Base-by-base conservation (phyloP, 2,329 filamentous ascomycete species). In the Colletotrichum higginsianum region DNA sequence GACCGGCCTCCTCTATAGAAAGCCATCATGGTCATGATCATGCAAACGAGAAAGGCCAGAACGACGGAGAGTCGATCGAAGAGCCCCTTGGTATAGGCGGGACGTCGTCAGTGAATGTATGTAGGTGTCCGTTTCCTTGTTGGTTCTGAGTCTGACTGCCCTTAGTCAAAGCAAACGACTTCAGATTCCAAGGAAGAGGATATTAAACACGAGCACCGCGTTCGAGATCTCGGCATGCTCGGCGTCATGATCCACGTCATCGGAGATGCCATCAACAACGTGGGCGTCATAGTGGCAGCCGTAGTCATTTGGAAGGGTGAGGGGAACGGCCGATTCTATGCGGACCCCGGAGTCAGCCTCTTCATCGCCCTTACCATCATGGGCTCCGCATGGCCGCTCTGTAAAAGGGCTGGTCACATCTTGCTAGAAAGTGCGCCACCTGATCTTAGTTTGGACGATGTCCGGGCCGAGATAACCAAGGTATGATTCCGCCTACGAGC, bases 331-430 rank as follows among this genome's bases (percentile, higher is more conserved):
- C 85, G 91, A 44, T 93, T 88, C 82, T 95, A 94, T 75, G 92
- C 91, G 6, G 93, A 95, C 77, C 93, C 93, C 0, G 91, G 86
- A 4, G 87, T 91, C 44, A 89, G 91, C 69, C 85, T 93, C 78
- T 90, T 86, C 61, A 95, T 95, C 75, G 87, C 91, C 2, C 71
- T 94, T n/a, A 91, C 94, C 87, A 94, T 95, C 50, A 82, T 94
- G 3, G 67, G 88, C 0, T 90, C 92, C 0, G 87, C 91, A 0
- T 75, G 91, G 15, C 91, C 91, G 0, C 83, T 94, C 71, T 85
- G 91, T 49, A 89, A 86, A 76, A 86, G 84, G 56, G 89, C 87
- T 61, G 92, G 92, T 6, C 83, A 83, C 42, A 93, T 95, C 63
- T 82, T 95, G 1, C 84, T 95, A 18, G 88, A 94, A 78, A 91